A percentile compares a stretch with the other conserved stretches of the same genome.
These are phyloP conservation scores for Carex littledalei DNA, from an alignment of 176 grass and related monocot species.

Conservation along the genomic window DNA sequence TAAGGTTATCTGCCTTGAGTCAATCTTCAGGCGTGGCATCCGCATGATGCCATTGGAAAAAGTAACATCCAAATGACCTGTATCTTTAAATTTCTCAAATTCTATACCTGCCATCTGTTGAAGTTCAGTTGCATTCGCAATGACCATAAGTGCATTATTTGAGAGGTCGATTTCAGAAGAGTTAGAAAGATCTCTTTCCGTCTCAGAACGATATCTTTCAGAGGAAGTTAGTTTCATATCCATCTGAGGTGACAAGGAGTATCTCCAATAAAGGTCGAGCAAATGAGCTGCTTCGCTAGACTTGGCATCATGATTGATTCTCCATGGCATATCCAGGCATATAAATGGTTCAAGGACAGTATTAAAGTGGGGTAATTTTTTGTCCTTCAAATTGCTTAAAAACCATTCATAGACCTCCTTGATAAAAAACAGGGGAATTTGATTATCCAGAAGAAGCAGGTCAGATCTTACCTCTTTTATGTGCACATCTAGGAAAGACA, in stretches of 20 bases:
- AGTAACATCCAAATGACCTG: background rate
- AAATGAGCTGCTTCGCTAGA: background rate
- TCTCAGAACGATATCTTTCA: background rate
- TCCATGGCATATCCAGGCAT: too few species aligned
- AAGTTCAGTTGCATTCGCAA: background rate
- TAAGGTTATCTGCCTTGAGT: background rate
- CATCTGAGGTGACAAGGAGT: background rate
- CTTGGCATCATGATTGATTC: too few species aligned
- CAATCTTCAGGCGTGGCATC: background rate
- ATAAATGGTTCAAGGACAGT: too few species aligned
- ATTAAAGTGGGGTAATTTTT: too few species aligned
- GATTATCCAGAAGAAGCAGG: too few species aligned
- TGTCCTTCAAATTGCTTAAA: rapidly evolving
- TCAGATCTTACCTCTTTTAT: too few species aligned
- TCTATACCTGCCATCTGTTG: background rate
- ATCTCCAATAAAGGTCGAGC: background rate
- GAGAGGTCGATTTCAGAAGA: background rate
- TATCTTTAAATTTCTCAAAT: background rate
- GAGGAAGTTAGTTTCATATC: background rate
- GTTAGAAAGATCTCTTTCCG: background rate
- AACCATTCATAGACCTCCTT: too few species aligned
- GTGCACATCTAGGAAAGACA: too few species aligned
- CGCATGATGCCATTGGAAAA: background rate
- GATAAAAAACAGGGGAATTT: too few species aligned
- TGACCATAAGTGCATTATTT: background rate